Evolutionary conservation across 345 rosid genomes (phyloP), one percentile per base, ranked within the genome.

Genomic region (Pistacia atlantica): DNA sequence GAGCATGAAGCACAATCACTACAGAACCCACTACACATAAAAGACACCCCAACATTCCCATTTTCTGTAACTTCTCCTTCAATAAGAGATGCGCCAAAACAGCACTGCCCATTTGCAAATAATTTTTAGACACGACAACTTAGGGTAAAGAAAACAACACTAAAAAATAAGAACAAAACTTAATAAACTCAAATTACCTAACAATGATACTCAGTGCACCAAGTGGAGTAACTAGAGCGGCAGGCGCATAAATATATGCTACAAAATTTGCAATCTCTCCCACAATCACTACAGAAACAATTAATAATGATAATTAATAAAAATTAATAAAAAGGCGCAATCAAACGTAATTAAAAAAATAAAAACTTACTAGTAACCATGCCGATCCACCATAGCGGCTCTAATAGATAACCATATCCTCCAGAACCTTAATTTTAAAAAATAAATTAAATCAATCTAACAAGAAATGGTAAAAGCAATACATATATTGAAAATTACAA

Each of bases 321-420:
- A n/a, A n/a, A 9, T 46, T 16, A 42, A 49, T 18, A 65, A 38
- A 65, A 37, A 33, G 16, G 18, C 64, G 55, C 54, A 61, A 58
- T 8, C 38, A 51, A 25, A 55, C 35, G 18, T 49, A 17, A 25
- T 4, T 4, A 42, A 13, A 33, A 49, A n/a, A 46, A 58, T 38
- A 12, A n/a, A 80, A n/a, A 78, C 95, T 83, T 81, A 92, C 97
- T 92, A 37, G 94, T 92, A 37, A 92, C 18, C 97, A 92, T 90
- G 82, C 97, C 97, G 12, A 90, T 38, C 97, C 97, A 92, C 97
- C 97, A 92, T 3, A 92, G 85, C 4, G 97, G 97, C 86, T 92
- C 93, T 83, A 87, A 80, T 83, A 92, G 76, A 75, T 92, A 92
- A 33, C 92, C 89, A 72, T 92, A 92, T 78, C 97, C 97, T 42